Percentiles rank a stretch among this genome's conserved stretches.
phyloP scores from a whole-genome alignment of 768 basidiomycete species.

The Podaxis pistillaris region DNA sequence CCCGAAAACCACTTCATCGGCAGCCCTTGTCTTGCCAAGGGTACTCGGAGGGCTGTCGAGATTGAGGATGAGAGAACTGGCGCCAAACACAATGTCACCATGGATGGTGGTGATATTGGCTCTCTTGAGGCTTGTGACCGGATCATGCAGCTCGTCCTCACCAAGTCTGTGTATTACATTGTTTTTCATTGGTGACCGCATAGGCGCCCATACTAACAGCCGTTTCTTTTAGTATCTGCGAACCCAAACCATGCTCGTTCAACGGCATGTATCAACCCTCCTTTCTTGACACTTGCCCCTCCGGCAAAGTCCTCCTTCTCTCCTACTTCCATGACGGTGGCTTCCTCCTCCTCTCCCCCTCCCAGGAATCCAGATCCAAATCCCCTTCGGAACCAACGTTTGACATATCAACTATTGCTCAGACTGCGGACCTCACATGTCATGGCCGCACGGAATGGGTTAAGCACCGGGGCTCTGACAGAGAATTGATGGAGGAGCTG shows the following conservation, averaged over 20 bases:
- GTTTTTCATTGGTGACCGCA: not conserved
- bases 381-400: not conserved
- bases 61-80: slow-evolving; percentile 37
- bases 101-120: not conserved
- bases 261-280: slow-evolving; percentile 97
- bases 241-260: slow-evolving; percentile 59
- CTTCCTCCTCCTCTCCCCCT: slow-evolving; percentile 58
- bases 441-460: slow-evolving; percentile 62
- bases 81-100: not conserved
- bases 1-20: not conserved
- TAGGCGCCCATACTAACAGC: not conserved
- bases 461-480: slow-evolving; percentile 38
- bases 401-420: too few relatives aligned
- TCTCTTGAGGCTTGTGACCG: not conserved
- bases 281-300: slow-evolving; percentile 81
- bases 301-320: slow-evolving; percentile 83
- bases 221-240: slow-evolving; percentile 22
- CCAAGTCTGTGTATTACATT: slow-evolving; percentile 79
- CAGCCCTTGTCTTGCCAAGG: slow-evolving; percentile 59
- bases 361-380: slow-evolving; percentile 16
- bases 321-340: slow-evolving; percentile 99
- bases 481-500: slow-evolving; percentile 55
- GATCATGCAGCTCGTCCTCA: slow-evolving; percentile 71
- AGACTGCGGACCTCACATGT: too few relatives aligned
- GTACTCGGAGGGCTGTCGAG: slow-evolving; percentile 44